Evolutionary conservation across 192 early-diverging fungal genomes (phyloP).

Genomic region (Gaertneriomyces sp.): DNA sequence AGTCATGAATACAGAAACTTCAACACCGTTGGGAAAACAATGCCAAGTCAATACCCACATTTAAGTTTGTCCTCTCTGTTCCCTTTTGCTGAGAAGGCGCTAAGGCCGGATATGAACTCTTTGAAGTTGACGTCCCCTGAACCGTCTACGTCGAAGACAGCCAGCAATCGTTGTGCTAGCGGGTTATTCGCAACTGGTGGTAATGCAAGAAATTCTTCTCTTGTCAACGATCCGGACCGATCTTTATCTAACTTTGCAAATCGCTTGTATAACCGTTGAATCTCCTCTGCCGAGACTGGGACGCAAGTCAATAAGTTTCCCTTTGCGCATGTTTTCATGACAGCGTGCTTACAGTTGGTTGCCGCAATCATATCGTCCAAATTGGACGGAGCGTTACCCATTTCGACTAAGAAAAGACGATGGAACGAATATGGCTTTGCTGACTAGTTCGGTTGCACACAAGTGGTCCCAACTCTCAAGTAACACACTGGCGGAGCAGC

Average conservation of each 20-base stretch:
- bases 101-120: constrained; percentile 94
- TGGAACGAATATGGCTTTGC: neutral
- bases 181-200: constrained; percentile 98
- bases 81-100: constrained; percentile 91
- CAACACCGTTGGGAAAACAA: neutral
- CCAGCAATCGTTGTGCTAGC: constrained; percentile 89
- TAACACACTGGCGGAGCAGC: too few species aligned
- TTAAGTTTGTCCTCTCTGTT: constrained; percentile 92
- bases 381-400: constrained; percentile 35
- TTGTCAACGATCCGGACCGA: constrained; percentile 92
- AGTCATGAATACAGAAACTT: neutral
- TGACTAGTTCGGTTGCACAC: neutral
- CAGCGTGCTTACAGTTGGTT: constrained; percentile 66
- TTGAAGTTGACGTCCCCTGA: constrained; percentile 99
- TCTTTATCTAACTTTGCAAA: constrained; percentile 99
- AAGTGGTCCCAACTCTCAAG: too few species aligned
- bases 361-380: constrained; percentile 76
- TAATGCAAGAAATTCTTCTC: constrained; percentile 93
- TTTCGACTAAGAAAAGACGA: neutral
- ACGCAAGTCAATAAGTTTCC: neutral
- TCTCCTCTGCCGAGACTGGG: constrained; percentile 65
- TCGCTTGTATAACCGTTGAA: constrained; percentile 97
- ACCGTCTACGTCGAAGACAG: constrained; percentile 97
- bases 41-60: constrained; percentile 57
- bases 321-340: neutral